These are phyloP conservation scores for Penstemon davidsonii DNA, from an alignment of 257 asterid species.

Conservation along the genomic window DNA sequence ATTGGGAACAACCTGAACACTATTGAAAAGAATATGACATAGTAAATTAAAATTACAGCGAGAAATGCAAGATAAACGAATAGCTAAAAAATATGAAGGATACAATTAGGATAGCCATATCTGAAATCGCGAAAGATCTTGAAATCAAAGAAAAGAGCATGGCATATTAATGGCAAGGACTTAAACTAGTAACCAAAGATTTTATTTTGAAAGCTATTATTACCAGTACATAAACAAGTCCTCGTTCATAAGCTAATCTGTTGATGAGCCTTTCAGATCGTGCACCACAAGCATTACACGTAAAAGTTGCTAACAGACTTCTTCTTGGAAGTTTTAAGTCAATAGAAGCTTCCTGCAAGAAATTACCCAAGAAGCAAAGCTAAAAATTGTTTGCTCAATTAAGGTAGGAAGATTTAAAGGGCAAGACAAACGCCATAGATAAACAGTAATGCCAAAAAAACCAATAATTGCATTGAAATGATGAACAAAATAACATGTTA, in stretches of 20 bases:
- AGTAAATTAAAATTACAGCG: slow-evolving; percentile 6
- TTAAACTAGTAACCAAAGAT: too few species aligned
- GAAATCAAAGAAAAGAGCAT: slow-evolving; percentile 4
- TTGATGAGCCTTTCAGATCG: slow-evolving; percentile 72
- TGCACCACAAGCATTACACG: slow-evolving; percentile 72
- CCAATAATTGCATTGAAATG: background rate
- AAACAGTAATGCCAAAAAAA: background rate
- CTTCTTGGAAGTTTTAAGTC: slow-evolving; percentile 86
- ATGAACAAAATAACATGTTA: background rate
- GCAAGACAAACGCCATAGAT: slow-evolving; percentile 3
- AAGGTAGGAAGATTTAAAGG: background rate
- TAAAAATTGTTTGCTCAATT: slow-evolving; percentile 7
- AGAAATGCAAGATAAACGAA: background rate
- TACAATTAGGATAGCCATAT: background rate
- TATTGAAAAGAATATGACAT: slow-evolving; percentile 36
- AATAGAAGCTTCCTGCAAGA: slow-evolving; percentile 56
- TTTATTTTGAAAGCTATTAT: slow-evolving; percentile 3
- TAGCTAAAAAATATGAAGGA: background rate
- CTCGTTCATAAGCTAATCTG: slow-evolving; percentile 91
- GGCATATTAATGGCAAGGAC: background rate
- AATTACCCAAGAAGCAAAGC: slow-evolving; percentile 27
- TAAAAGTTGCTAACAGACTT: slow-evolving; percentile 70
- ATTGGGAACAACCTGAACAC: slow-evolving; percentile 89
- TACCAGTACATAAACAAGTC: slow-evolving; percentile 92
- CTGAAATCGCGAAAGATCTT: slow-evolving; percentile 7